Conservation (phyloP, 352 stramenopile species). For the Thalassiosira delicatula region DNA sequence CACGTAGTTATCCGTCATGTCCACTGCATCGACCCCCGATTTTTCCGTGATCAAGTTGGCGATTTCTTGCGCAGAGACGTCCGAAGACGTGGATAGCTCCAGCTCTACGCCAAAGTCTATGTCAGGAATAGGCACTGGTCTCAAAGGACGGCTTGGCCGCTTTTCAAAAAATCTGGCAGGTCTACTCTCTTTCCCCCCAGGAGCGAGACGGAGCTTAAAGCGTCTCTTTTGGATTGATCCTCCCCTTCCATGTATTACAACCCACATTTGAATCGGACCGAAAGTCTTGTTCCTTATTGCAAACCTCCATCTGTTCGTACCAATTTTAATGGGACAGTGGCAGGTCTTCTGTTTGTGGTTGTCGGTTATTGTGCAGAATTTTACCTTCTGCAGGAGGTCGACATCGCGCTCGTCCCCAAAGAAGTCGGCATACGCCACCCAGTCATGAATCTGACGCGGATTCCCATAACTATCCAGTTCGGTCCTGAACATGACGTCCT, state of each 20-base stretch:
- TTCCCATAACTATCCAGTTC: constrained; percentile 13
- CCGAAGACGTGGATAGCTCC: constrained; percentile 46
- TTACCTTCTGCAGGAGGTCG: constrained; percentile 52
- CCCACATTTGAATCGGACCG: constrained; percentile 14
- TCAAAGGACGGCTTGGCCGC: not conserved
- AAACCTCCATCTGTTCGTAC: constrained; percentile 43
- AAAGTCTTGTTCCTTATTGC: constrained; percentile 41
- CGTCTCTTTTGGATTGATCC: constrained; percentile 22
- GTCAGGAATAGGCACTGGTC: constrained; percentile 34
- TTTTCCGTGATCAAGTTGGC: constrained; percentile 12
- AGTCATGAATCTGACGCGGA: constrained; percentile 37
- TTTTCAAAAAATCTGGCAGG: constrained; percentile 32
- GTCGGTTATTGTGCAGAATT: constrained; percentile 44
- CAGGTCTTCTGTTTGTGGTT: not conserved
- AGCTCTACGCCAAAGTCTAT: constrained; percentile 68
- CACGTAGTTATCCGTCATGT: constrained; percentile 28
- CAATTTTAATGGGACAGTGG: constrained; percentile 7
- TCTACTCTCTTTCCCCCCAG: not conserved
- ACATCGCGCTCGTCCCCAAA: constrained; percentile 11
- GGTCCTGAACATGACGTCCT: constrained; percentile 21
- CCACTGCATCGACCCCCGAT: constrained; percentile 2
- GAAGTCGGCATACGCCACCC: constrained; percentile 52
- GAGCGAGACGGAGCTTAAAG: not conserved
- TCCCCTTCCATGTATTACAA: constrained; percentile 46
- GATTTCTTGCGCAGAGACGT: constrained; percentile 20